Percentiles rank a stretch among this genome's conserved stretches.
These are phyloP conservation scores for Leucocoprinus leucothites DNA, from an alignment of 768 basidiomycete genomes.

Conservation along the genomic window DNA sequence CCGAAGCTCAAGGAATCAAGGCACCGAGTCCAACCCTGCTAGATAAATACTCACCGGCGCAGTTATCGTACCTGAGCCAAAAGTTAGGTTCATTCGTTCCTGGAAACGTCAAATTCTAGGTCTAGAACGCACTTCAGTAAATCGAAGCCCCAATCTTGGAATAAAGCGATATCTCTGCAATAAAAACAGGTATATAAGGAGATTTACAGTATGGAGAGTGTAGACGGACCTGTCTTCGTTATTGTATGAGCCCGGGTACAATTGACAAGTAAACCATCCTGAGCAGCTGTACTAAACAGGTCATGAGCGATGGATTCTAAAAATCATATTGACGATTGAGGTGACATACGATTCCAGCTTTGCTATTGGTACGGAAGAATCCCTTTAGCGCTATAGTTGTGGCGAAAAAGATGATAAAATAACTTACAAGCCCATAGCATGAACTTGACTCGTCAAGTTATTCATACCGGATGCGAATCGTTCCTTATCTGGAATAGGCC, in stretches of 20 bases:
- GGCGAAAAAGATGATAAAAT: neutral
- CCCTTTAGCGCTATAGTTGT: neutral
- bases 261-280: slow-evolving; percentile 65
- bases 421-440: slow-evolving; percentile 53
- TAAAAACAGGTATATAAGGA: neutral
- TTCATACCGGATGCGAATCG: slow-evolving; percentile 61
- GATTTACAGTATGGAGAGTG: neutral
- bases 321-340: neutral
- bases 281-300: slow-evolving; percentile 57
- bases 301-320: neutral
- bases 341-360: slow-evolving; percentile 58
- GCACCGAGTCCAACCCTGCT: too few species aligned
- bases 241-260: slow-evolving; percentile 63
- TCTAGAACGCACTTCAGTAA: neutral
- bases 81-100: neutral
- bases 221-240: slow-evolving; percentile 51
- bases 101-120: neutral
- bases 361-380: slow-evolving; percentile 27
- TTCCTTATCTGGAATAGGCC: slow-evolving; percentile 20
- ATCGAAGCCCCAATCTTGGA: slow-evolving; percentile 67
- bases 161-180: slow-evolving; percentile 50
- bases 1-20: too few species aligned
- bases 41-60: slow-evolving; percentile 37
- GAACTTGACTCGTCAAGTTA: slow-evolving; percentile 50
- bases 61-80: slow-evolving; percentile 52